Percentiles rank a stretch among this genome's conserved stretches.
phyloP scores from a whole-genome alignment of 2,329 filamentous ascomycete genomes.

The Dothistroma pini region DNA sequence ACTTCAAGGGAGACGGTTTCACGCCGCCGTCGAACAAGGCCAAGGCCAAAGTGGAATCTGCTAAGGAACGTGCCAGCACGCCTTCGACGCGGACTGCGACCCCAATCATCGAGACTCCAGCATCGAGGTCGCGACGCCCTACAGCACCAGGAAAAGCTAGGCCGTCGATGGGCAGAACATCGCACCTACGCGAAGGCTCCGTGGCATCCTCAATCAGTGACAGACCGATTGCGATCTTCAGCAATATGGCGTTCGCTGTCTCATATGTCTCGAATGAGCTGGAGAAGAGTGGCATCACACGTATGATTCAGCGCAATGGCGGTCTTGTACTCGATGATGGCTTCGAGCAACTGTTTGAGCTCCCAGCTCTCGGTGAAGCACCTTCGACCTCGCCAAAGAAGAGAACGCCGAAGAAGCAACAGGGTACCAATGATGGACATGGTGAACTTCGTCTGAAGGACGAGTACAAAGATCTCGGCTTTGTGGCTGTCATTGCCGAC shows the following conservation, averaged over 20 bases:
- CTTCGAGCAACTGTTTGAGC: conserved; percentile 76
- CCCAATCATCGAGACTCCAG: conserved; percentile 46
- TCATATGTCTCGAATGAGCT: conserved; percentile 62
- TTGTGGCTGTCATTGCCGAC: conserved; percentile 82
- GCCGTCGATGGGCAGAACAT: conserved; percentile 8
- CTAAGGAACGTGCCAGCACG: conserved; percentile 4
- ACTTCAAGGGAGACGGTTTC: conserved; percentile 40
- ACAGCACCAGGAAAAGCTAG: conserved; percentile 16
- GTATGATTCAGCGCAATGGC: conserved; percentile 65
- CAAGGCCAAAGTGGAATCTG: background rate
- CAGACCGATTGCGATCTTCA: conserved; percentile 52
- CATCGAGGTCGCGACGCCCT: conserved; percentile 47
- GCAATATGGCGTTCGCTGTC: conserved; percentile 82
- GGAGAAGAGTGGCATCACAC: conserved; percentile 56
- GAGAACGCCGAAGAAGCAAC: conserved; percentile 18
- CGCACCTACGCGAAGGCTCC: conserved; percentile 28
- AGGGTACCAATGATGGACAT: background rate
- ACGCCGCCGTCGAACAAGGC: conserved; percentile 17
- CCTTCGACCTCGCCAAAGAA: conserved; percentile 17
- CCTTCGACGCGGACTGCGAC: conserved; percentile 26
- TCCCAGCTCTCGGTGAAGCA: conserved; percentile 34
- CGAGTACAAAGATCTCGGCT: conserved; percentile 58
- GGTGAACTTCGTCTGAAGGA: conserved; percentile 46
- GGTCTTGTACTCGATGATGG: conserved; percentile 68
- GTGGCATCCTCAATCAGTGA: conserved; percentile 17